Evolutionary conservation across 306 rosid genomes (phyloP).

Genomic region (Neltuma alba): DNA sequence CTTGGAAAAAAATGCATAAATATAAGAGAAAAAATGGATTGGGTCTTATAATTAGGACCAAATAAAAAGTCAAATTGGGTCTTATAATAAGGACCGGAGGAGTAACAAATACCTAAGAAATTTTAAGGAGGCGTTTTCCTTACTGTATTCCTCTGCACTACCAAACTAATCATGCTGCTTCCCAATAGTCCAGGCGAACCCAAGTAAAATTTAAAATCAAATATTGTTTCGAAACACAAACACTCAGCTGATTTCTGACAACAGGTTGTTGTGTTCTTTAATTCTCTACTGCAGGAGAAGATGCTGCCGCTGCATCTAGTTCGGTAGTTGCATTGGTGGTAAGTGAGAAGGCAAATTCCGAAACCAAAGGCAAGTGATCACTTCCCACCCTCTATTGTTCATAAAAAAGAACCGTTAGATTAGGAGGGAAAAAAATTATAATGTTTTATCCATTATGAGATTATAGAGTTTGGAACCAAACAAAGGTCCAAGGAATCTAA

Average conservation of each 20-base stretch:
- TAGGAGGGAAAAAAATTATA: neutral
- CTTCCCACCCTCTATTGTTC: constrained; percentile 77
- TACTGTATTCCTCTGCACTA: neutral
- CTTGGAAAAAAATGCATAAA: too few species aligned
- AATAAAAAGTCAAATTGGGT: too few species aligned
- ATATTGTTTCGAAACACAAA: constrained; percentile 8
- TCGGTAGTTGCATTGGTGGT: constrained; percentile 19
- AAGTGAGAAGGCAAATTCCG: constrained; percentile 72
- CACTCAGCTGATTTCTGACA: constrained; percentile 23
- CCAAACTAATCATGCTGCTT: neutral
- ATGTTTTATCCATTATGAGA: neutral
- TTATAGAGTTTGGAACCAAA: neutral
- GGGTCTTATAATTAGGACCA: too few species aligned
- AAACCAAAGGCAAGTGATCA: constrained; percentile 81
- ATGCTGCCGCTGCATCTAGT: constrained; percentile 26
- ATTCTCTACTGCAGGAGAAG: constrained; percentile 32
- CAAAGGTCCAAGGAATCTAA: neutral
- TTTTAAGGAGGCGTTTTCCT: neutral
- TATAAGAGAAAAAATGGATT: too few species aligned
- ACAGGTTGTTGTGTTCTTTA: constrained; percentile 35
- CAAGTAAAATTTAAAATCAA: constrained; percentile 20
- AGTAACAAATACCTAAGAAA: neutral
- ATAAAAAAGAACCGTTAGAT: constrained; percentile 30
- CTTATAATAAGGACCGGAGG: too few species aligned
- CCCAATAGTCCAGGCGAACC: neutral